A percentile compares a stretch with the other conserved stretches of the same genome.
These are phyloP conservation scores for Leishmania tarentolae DNA, from an alignment of 208 protist species.

Conservation along the genomic window DNA sequence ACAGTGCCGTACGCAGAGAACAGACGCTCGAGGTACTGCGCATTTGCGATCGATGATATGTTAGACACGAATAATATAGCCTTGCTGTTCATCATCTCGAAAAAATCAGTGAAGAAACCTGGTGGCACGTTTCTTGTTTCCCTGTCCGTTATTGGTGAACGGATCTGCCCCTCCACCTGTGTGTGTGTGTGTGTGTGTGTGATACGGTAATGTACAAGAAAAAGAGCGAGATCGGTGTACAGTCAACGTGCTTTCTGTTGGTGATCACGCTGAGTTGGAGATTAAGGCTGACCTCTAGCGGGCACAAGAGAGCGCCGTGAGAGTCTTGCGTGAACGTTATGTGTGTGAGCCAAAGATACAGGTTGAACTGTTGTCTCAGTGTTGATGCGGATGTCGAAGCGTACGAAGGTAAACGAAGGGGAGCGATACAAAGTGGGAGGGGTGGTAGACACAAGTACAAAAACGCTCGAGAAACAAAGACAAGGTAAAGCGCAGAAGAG, in stretches of 20 bases:
- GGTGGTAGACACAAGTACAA: not conserved
- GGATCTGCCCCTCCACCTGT: not conserved
- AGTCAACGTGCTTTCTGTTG: not conserved
- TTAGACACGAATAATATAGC: slow-evolving; percentile 80
- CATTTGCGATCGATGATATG: slow-evolving; percentile 72
- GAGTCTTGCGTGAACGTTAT: not conserved
- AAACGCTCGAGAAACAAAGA: not conserved
- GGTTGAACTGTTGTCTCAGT: not conserved
- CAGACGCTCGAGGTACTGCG: slow-evolving; percentile 79
- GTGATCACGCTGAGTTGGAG: not conserved
- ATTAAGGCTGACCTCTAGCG: not conserved
- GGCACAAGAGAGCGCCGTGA: not conserved
- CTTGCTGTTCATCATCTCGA: slow-evolving; percentile 15
- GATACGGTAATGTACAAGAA: not conserved
- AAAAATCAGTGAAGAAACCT: too few species aligned
- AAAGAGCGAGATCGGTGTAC: not conserved
- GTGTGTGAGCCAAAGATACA: not conserved
- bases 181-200: not conserved
- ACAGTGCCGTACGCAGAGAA: slow-evolving; percentile 86
- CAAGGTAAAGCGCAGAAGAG: not conserved
- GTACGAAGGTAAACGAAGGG: not conserved
- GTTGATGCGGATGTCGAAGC: not conserved
- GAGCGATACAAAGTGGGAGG: not conserved
- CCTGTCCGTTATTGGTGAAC: not conserved
- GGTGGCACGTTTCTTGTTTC: not conserved